These are phyloP conservation scores for Phytophthora citrophthora DNA, from an alignment of 352 stramenopile species.

Conservation along the genomic window DNA sequence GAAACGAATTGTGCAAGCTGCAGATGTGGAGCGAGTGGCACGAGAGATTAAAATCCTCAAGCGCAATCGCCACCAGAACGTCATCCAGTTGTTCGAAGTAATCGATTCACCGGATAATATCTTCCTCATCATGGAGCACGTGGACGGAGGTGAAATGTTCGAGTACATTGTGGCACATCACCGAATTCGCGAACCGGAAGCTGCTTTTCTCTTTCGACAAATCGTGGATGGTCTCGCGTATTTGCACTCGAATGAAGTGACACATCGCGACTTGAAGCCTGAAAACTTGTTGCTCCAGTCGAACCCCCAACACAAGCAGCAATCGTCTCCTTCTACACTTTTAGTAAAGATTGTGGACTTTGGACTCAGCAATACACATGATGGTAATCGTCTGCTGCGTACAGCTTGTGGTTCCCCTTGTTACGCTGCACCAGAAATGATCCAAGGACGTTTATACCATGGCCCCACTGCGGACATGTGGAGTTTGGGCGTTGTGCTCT, in stretches of 20 bases:
- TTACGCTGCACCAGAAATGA: conserved; percentile 95
- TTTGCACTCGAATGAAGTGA: conserved; percentile 90
- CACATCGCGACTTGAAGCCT: conserved; percentile 91
- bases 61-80: conserved; percentile 87
- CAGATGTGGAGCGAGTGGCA: conserved; percentile 90
- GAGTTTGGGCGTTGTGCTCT: conserved; percentile 93
- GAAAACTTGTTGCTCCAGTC: conserved; percentile 92
- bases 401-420: conserved; percentile 93
- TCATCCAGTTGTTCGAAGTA: conserved; percentile 79
- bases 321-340: conserved; percentile 13
- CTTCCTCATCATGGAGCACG: conserved; percentile 94
- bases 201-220: conserved; percentile 85
- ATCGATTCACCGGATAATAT: conserved; percentile 84
- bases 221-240: conserved; percentile 93
- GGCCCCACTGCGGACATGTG: conserved; percentile 91
- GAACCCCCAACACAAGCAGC: conserved; percentile 19
- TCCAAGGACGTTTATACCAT: conserved; percentile 84
- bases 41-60: conserved; percentile 96
- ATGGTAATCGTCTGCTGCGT: conserved; percentile 71
- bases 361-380: conserved; percentile 92
- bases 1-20: conserved; percentile 86
- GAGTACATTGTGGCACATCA: conserved; percentile 94
- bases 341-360: conserved; percentile 93
- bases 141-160: conserved; percentile 93
- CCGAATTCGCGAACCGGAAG: conserved; percentile 74